A percentile compares a stretch with the other conserved stretches of the same genome.
These are phyloP conservation scores for Colletotrichum simmondsii DNA, from an alignment of 2,329 filamentous ascomycete genomes.

Conservation along the genomic window DNA sequence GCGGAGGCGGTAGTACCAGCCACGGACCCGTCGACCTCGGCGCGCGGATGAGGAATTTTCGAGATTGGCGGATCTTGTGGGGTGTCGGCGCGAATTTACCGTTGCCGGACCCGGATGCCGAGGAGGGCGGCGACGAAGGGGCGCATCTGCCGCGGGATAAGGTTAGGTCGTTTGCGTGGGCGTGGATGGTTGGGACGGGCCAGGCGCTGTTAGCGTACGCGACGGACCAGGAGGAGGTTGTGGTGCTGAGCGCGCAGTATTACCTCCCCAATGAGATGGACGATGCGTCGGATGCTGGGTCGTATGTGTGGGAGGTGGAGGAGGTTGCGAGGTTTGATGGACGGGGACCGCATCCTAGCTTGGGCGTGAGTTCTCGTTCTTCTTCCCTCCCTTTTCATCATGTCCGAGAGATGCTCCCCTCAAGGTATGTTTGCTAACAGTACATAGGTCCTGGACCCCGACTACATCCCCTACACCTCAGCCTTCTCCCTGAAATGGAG, in stretches of 20 bases:
- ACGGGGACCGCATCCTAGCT: conserved; percentile 54
- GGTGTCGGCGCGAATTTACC: conserved; percentile 63
- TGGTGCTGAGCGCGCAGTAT: conserved; percentile 61
- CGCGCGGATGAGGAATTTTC: conserved; percentile 52
- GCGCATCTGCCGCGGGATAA: conserved; percentile 37
- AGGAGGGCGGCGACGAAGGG: conserved; percentile 32
- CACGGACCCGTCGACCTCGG: conserved; percentile 38
- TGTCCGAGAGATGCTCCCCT: too few species aligned
- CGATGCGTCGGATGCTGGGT: conserved; percentile 59
- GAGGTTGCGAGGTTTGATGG: conserved; percentile 62
- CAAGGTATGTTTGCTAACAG: neutral
- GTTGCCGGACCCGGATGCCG: conserved; percentile 54
- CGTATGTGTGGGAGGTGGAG: conserved; percentile 59
- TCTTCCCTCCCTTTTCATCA: too few species aligned
- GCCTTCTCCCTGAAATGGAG: conserved; percentile 65
- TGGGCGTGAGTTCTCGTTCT: neutral
- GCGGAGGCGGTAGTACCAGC: too few species aligned
- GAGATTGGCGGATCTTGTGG: conserved; percentile 66
- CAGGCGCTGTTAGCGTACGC: conserved; percentile 61
- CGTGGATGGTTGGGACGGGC: conserved; percentile 52
- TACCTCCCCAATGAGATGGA: conserved; percentile 51
- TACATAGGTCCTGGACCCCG: conserved; percentile 50
- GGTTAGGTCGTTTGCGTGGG: conserved; percentile 66
- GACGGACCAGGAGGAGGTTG: conserved; percentile 61
- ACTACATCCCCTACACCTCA: conserved; percentile 59